Conservation (phyloP, 1,139 yeast species). For the Yamadazyma triangularis region DNA sequence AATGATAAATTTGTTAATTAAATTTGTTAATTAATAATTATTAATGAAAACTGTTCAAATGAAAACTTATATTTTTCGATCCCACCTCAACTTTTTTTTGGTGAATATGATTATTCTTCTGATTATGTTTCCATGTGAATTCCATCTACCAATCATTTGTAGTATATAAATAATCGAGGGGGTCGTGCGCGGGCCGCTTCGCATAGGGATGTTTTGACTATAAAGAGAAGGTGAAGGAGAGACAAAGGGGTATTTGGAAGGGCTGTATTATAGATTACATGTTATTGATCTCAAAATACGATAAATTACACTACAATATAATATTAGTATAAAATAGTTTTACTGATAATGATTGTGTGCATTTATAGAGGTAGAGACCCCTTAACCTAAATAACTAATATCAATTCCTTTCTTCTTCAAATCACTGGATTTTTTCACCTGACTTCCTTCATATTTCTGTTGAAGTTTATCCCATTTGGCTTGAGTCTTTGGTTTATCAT, state of each 20-base stretch:
- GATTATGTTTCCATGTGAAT: conserved; percentile 6
- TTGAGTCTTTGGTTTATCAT: conserved; percentile 53
- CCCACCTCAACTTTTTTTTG: too few relatives aligned
- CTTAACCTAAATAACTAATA: conserved; percentile 26
- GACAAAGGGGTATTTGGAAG: too few relatives aligned
- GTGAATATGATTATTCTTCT: too few relatives aligned
- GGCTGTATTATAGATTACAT: not conserved
- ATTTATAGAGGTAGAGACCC: too few relatives aligned
- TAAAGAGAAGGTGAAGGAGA: too few relatives aligned
- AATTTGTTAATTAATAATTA: not conserved
- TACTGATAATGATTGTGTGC: too few relatives aligned
- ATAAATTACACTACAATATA: too few relatives aligned
- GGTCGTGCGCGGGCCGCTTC: conserved; percentile 2
- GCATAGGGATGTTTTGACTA: conserved; percentile 1
- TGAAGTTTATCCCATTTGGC: conserved; percentile 55
- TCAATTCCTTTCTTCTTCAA: conserved; percentile 54
- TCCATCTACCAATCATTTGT: conserved; percentile 6
- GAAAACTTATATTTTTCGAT: too few relatives aligned
- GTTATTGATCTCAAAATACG: not conserved
- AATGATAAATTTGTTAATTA: too few relatives aligned
- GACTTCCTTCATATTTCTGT: conserved; percentile 42
- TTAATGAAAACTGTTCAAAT: not conserved
- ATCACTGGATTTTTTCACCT: conserved; percentile 40
- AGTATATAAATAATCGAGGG: conserved; percentile 4
- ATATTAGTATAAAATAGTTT: too few relatives aligned